Evolutionary conservation across 306 rosid species (phyloP).

Genomic region (Urtica urens): DNA sequence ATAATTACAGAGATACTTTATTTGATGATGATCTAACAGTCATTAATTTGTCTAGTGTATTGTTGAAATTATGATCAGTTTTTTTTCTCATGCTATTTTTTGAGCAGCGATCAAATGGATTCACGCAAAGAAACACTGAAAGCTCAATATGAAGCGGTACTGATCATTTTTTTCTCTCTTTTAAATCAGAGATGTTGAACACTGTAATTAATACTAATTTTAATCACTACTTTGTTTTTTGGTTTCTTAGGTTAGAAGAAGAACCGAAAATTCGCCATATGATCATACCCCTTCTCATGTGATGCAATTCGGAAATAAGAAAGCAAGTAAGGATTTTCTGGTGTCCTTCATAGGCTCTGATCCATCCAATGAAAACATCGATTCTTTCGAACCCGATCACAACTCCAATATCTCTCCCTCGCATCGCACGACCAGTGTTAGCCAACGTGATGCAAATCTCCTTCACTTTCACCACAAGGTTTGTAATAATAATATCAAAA

Average conservation of each 20-base stretch:
- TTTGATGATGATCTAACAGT: too few species aligned
- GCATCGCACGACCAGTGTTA: conserved; percentile 9
- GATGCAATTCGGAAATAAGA: conserved; percentile 40
- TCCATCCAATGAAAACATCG: neutral
- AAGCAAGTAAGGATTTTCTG: conserved; percentile 8
- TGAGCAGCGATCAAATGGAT: conserved; percentile 40
- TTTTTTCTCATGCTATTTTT: neutral
- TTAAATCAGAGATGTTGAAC: neutral
- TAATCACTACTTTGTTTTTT: too few species aligned
- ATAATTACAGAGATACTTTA: neutral
- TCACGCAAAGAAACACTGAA: conserved; percentile 31
- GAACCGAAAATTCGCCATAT: conserved; percentile 1
- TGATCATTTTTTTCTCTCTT: neutral
- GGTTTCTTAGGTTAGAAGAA: conserved; percentile 30
- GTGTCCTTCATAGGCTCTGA: conserved; percentile 30
- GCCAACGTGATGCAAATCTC: conserved; percentile 38
- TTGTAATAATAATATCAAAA: too few species aligned
- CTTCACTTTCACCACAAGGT: conserved; percentile 38
- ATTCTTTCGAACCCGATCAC: neutral
- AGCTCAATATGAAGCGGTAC: conserved; percentile 38
- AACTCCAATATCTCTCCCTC: neutral
- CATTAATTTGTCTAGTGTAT: too few species aligned
- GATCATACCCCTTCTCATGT: conserved; percentile 31
- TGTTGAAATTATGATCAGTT: neutral
- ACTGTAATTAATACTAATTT: neutral